Percentiles rank a stretch among this genome's conserved stretches.
Evolutionary conservation across 345 rosid species (phyloP).

Genomic region (Aethionema arabicum): DNA sequence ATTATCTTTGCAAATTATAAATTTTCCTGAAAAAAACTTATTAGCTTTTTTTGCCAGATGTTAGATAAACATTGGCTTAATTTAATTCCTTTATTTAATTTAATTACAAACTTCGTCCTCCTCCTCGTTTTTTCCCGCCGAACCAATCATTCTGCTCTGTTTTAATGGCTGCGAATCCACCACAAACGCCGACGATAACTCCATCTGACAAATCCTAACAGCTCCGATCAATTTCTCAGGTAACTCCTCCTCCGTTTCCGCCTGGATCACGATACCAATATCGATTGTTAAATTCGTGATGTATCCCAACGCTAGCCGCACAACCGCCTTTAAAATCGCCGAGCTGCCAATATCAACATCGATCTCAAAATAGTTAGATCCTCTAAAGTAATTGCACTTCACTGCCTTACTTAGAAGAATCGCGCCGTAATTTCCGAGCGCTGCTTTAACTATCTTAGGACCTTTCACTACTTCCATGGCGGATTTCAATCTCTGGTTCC

Average conservation of each 20-base stretch:
- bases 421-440: constrained; percentile 68
- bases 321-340: constrained; percentile 52
- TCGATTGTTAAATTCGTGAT: constrained; percentile 62
- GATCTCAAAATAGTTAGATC: constrained; percentile 64
- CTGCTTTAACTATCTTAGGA: constrained; percentile 65
- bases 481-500: constrained; percentile 73
- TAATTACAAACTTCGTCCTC: background rate
- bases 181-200: constrained; percentile 52
- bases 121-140: no score
- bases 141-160: no score
- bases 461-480: constrained; percentile 74
- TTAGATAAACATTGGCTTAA: no score
- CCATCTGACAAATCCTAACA: constrained; percentile 68
- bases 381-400: constrained; percentile 61
- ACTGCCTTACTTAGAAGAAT: constrained; percentile 66
- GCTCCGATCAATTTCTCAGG: constrained; percentile 72
- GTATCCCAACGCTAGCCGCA: constrained; percentile 63
- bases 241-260: constrained; percentile 63
- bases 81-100: background rate
- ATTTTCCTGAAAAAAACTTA: no score
- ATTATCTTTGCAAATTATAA: no score
- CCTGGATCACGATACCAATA: constrained; percentile 73
- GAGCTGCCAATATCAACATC: constrained; percentile 69
- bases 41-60: no score
- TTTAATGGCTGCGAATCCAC: no score